These are phyloP conservation scores for Cryphonectria japonica DNA, from an alignment of 2,329 filamentous ascomycete species.

Conservation along the genomic window DNA sequence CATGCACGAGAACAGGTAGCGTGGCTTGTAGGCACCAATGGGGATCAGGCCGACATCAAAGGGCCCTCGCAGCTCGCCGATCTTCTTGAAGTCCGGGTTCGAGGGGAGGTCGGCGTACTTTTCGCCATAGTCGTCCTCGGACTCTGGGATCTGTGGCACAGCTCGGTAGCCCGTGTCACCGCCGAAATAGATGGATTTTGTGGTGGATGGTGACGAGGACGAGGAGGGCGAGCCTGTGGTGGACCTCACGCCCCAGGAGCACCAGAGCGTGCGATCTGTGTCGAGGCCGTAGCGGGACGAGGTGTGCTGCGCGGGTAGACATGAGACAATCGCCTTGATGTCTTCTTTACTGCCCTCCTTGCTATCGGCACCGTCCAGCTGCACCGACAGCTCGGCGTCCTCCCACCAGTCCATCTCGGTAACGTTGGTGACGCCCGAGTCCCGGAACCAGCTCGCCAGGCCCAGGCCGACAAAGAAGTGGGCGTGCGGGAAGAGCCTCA, in stretches of 20 bases:
- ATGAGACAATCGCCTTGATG: slow-evolving; percentile 74
- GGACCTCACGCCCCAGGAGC: slow-evolving; percentile 79
- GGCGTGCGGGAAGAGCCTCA: slow-evolving; percentile 71
- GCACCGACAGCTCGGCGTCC: slow-evolving; percentile 71
- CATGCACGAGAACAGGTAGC: slow-evolving; percentile 74
- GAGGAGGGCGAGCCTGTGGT: slow-evolving; percentile 47
- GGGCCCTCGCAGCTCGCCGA: slow-evolving; percentile 77
- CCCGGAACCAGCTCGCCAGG: slow-evolving; percentile 79
- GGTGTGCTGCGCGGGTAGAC: slow-evolving; percentile 83
- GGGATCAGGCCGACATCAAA: slow-evolving; percentile 93
- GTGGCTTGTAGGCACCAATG: slow-evolving; percentile 84
- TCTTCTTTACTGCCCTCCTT: slow-evolving; percentile 37
- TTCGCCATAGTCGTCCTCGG: slow-evolving; percentile 70
- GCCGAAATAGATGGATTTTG: slow-evolving; percentile 76
- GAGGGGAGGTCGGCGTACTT: slow-evolving; percentile 68
- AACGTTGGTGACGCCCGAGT: slow-evolving; percentile 71
- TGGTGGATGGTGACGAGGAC: slow-evolving; percentile 42
- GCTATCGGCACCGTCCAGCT: slow-evolving; percentile 36
- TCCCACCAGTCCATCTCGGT: slow-evolving; percentile 98
- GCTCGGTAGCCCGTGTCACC: slow-evolving; percentile 90
- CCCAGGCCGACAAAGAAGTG: slow-evolving; percentile 90
- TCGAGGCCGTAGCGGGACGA: slow-evolving; percentile 72
- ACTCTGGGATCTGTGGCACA: slow-evolving; percentile 67
- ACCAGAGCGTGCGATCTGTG: slow-evolving; percentile 79
- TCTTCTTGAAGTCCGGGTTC: slow-evolving; percentile 84